Evolutionary conservation across 495 filamentous ascomycete species (phyloP), one percentile per base, ranked within the genome.

Genomic region (Talaromyces stipitatus): DNA sequence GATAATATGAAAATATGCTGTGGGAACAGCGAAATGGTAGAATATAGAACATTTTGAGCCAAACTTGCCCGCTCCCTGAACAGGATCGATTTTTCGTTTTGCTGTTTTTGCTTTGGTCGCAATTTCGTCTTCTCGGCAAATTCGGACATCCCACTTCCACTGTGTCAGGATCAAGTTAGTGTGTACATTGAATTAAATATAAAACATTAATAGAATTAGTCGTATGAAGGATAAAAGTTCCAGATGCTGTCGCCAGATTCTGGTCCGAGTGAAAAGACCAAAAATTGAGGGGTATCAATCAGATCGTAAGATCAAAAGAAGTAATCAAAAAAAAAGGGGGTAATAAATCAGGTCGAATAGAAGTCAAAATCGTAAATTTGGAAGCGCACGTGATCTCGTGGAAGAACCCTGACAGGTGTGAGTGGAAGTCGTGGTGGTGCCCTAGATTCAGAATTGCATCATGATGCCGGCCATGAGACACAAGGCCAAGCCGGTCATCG

Each of bases 391-490:
- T 55, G 54, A 46, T 55, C 32, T 55, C 54, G 36, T 55, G 32
- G 54, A 45, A 24, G 32, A 29, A 28, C 46, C 54, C 54, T 55
- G 54, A 55, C 33, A 43, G 36, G 32, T 46, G 36, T n/a, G 36
- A 45, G 24, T 22, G 24, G 38, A 27, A 28, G 23, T 46, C 23
- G 24, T 22, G 12, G 1, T 5, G 10, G 1, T 32, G 51, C 18
- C 18, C 2, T 30, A 12, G 58, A 59, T 59, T 55, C 66, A 69
- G 51, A 64, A 51, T 58, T 61, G 57, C 54, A 66, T 52, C 53
- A 54, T 58, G 58, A 71, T 45, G 48, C 61, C 68, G 10, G 64
- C 61, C n/a, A 70, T 26, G n/a, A 66, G 63, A 41, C 70, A 63
- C 41, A 73, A 54, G 24, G 59, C 54, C 36, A 72, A 46, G 23